phyloP scores from a whole-genome alignment of 2,329 filamentous ascomycete genomes.

The Fusarium zealandicum region DNA sequence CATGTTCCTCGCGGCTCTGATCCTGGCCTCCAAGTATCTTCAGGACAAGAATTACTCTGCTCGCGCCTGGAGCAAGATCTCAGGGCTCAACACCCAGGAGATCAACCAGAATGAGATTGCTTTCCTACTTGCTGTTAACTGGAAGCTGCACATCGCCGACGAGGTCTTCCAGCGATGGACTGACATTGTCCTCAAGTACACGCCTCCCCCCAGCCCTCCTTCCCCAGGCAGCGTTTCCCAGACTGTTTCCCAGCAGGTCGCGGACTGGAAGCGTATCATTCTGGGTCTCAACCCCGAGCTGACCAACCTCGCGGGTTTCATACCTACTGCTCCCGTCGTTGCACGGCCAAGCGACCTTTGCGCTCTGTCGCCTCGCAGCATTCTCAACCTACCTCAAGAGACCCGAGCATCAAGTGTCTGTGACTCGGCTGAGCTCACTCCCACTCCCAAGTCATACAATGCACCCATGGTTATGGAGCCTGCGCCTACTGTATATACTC shows the following conservation, averaged over 20 bases:
- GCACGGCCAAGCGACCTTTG: conserved; percentile 47
- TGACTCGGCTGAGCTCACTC: conserved; percentile 50
- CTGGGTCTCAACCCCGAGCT: conserved; percentile 63
- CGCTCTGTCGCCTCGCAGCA: conserved; percentile 52
- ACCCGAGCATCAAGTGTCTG: conserved; percentile 43
- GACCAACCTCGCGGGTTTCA: conserved; percentile 64
- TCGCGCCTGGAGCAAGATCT: conserved; percentile 98
- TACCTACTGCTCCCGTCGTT: conserved; percentile 45
- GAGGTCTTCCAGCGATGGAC: conserved; percentile 91
- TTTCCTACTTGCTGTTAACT: conserved; percentile 88
- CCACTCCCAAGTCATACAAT: conserved; percentile 51
- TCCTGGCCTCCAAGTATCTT: conserved; percentile 95
- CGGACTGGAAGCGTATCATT: conserved; percentile 67
- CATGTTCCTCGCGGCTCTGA: conserved; percentile 95
- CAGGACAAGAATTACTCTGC: conserved; percentile 98
- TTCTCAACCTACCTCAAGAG: conserved; percentile 54
- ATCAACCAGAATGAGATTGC: conserved; percentile 97
- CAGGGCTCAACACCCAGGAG: conserved; percentile 88
- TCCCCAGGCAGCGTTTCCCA: conserved; percentile 58
- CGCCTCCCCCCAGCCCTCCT: conserved; percentile 70
- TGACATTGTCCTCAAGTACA: conserved; percentile 86
- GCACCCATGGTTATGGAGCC: conserved; percentile 59
- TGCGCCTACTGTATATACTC: conserved; percentile 51
- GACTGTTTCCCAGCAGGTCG: conserved; percentile 54
- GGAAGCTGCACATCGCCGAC: conserved; percentile 94